Base-by-base conservation (phyloP, 2,329 filamentous ascomycete species). In the Fusarium falciforme region DNA sequence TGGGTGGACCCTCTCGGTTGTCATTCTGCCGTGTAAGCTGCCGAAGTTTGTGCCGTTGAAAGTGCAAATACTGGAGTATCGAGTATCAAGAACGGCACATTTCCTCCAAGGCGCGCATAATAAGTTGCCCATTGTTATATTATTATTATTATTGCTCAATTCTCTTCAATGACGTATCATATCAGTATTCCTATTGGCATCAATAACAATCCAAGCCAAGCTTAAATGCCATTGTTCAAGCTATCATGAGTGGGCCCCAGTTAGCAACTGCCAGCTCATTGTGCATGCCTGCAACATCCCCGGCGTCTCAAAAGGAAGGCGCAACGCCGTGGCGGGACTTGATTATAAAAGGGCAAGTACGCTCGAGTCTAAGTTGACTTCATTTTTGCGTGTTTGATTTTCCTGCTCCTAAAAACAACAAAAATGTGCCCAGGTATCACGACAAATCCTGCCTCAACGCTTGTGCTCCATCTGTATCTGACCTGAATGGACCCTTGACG, bases 201-300 rank as follows among this genome's bases (percentile, higher is more conserved):
- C 14, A 27, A 36, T 25, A 59, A 29, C 16, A 59, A 27, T 31
- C 33, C 40, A 62, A 62, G 29, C 55, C 31, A 40, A 61, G 27
- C 42, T 65, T 66, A 70, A 70, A 77, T 60, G 73, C 76, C 73
- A 74, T 76, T 73, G 72, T 76, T 71, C 68, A 20, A 54, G 25
- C 47, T 54, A 58, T 38, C 55, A 36, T 74, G 70, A 75, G 76
- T 77, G 78, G 77, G 73, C 67, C 73, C 66, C 73, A 77, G 66
- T 76, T 42, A 76, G 70, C 67, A 67, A 66, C 42, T 79, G 77
- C 77, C 77, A 79, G 61, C 71, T 79, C 77, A 79, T 72, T 76
- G 68, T 79, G 77, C 77, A 77, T 78, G 76, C 67, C 58, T 61
- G 59, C 61, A 66, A 73, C 66, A 66, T 67, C 64, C 67, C 59